Evolutionary conservation across 2,329 filamentous ascomycete genomes (phyloP).

Genomic region (Colletotrichum orbiculare): DNA sequence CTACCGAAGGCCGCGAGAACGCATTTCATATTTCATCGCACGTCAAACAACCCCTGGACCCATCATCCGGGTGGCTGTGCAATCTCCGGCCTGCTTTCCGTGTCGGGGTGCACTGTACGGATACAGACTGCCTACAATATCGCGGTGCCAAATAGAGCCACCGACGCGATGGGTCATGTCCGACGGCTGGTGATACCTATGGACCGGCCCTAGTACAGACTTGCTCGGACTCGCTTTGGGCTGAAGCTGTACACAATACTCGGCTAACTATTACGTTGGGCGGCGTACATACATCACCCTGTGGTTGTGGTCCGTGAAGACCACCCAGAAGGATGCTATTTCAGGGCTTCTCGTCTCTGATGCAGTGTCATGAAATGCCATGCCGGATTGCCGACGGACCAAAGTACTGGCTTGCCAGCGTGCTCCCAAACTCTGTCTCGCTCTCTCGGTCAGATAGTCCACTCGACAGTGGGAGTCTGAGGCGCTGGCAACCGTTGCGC

Average conservation of each 20-base stretch:
- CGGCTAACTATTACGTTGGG: no score
- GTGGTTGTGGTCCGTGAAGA: no score
- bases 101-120: background rate
- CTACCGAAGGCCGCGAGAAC: background rate
- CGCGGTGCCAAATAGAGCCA: conserved; percentile 13
- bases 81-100: conserved; percentile 30
- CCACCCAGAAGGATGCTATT: no score
- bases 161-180: conserved; percentile 7
- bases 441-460: background rate
- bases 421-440: no score
- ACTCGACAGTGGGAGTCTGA: conserved; percentile 3
- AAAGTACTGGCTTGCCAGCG: no score
- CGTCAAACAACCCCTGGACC: conserved; percentile 35
- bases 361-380: no score
- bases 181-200: conserved; percentile 12
- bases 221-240: no score
- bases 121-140: no score
- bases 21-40: conserved; percentile 41
- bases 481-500: conserved; percentile 18
- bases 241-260: no score
- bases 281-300: no score
- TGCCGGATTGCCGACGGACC: no score
- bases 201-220: background rate
- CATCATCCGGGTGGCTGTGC: conserved; percentile 34
- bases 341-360: no score